Percentiles rank a stretch among this genome's conserved stretches.
phyloP scores from a whole-genome alignment of 768 basidiomycete species.

The Stropharia rugosoannulata region DNA sequence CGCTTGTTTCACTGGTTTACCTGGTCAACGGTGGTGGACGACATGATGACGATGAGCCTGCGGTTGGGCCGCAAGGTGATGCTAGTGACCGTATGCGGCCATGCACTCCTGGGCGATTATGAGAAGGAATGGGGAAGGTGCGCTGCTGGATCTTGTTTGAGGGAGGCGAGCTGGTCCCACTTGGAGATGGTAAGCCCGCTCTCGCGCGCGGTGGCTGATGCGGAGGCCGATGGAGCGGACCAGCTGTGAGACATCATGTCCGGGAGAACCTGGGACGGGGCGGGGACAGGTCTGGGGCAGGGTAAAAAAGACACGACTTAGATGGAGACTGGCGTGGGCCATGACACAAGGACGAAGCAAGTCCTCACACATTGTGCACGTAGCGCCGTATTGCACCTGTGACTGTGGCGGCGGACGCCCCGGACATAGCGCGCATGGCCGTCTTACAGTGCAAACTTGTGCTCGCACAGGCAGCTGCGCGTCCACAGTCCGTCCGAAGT shows the following conservation, averaged over 20 bases:
- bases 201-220: slow-evolving; percentile 43
- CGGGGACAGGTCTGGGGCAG: neutral
- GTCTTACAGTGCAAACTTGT: too few species aligned
- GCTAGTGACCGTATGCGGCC: slow-evolving; percentile 90
- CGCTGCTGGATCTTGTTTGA: slow-evolving; percentile 99
- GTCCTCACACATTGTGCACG: too few species aligned
- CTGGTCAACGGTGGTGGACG: slow-evolving; percentile 98
- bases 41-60: slow-evolving; percentile 88
- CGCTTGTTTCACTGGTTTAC: slow-evolving; percentile 97
- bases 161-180: slow-evolving; percentile 92
- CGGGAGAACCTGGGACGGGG: slow-evolving; percentile 16
- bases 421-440: too few species aligned
- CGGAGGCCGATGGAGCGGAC: too few species aligned
- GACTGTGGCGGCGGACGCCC: too few species aligned
- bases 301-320: too few species aligned
- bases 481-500: too few species aligned
- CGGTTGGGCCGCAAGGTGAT: slow-evolving; percentile 63
- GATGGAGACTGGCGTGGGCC: too few species aligned
- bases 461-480: too few species aligned
- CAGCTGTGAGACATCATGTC: too few species aligned
- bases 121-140: slow-evolving; percentile 91
- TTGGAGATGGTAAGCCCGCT: slow-evolving; percentile 84
- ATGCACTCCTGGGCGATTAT: slow-evolving; percentile 95
- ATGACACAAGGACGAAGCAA: too few species aligned
- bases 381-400: too few species aligned